Evolutionary conservation across 148 eudicot species (phyloP).

Genomic region (Nepenthes gracilis): DNA sequence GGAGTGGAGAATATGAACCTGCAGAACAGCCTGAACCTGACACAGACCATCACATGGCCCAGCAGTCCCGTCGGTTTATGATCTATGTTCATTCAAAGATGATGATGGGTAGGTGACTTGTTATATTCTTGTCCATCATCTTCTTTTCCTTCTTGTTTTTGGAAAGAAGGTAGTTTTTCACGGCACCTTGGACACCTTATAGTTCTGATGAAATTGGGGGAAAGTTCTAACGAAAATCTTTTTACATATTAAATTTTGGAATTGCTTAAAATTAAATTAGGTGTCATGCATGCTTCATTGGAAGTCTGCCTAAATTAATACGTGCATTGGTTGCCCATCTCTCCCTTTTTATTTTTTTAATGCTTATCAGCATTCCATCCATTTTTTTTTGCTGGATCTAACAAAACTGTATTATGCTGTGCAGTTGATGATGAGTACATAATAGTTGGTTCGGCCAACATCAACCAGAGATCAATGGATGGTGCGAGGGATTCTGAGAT

Average conservation of each 20-base stretch:
- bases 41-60: conserved; percentile 50
- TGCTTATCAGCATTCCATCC: neutral
- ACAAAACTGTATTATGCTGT: neutral
- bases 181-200: no score
- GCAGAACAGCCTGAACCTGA: conserved; percentile 50
- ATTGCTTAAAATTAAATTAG: no score
- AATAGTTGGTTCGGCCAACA: conserved; percentile 77
- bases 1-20: conserved; percentile 58
- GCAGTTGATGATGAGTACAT: conserved; percentile 84
- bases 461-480: conserved; percentile 85
- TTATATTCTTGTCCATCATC: no score
- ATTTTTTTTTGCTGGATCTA: neutral
- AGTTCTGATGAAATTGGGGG: no score
- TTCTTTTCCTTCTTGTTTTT: no score
- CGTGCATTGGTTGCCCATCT: neutral
- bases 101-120: conserved; percentile 54
- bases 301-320: neutral
- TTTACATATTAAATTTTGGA: no score
- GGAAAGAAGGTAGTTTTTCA: no score
- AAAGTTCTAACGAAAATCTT: no score
- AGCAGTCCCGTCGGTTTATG: conserved; percentile 64
- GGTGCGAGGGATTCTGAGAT: conserved; percentile 74
- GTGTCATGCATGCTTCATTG: neutral
- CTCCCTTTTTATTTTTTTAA: neutral
- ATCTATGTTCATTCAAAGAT: conserved; percentile 81